These are phyloP conservation scores for Marchantia paleacea DNA, from an alignment of 225 moss, liverwort and hornwort species.

Conservation along the genomic window DNA sequence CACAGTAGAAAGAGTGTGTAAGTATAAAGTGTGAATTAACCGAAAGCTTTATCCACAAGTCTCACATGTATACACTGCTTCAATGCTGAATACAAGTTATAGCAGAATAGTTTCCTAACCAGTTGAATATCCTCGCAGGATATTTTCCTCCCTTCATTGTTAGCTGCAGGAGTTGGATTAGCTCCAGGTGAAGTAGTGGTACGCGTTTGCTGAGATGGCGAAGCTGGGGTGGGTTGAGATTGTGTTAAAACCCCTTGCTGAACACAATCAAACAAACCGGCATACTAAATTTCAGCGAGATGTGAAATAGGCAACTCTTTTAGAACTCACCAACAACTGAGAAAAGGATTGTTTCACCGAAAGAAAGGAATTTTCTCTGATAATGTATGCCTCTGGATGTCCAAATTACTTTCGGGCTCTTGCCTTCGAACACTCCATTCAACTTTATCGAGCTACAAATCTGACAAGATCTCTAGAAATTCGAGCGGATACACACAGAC, in stretches of 20 bases:
- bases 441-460: too few species aligned
- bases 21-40: too few species aligned
- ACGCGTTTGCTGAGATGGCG: conserved; percentile 33
- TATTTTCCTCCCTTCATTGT: conserved; percentile 86
- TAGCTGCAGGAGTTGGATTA: conserved; percentile 49
- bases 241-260: conserved; percentile 43
- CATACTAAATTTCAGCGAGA: not conserved
- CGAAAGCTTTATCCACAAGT: too few species aligned
- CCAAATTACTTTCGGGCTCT: too few species aligned
- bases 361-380: not conserved
- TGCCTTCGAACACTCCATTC: too few species aligned
- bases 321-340: not conserved
- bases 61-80: too few species aligned
- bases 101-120: conserved; percentile 34
- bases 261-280: not conserved
- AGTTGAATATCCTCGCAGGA: conserved; percentile 95
- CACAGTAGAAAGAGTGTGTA: not conserved
- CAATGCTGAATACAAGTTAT: too few species aligned
- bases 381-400: not conserved
- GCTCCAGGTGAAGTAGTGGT: conserved; percentile 36
- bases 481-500: too few species aligned
- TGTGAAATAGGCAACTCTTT: not conserved
- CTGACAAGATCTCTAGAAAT: too few species aligned
- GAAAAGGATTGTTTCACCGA: not conserved
- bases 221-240: conserved; percentile 33